Conservation (phyloP, 164 flowering plant genomes). For the Amborella trichopoda region DNA sequence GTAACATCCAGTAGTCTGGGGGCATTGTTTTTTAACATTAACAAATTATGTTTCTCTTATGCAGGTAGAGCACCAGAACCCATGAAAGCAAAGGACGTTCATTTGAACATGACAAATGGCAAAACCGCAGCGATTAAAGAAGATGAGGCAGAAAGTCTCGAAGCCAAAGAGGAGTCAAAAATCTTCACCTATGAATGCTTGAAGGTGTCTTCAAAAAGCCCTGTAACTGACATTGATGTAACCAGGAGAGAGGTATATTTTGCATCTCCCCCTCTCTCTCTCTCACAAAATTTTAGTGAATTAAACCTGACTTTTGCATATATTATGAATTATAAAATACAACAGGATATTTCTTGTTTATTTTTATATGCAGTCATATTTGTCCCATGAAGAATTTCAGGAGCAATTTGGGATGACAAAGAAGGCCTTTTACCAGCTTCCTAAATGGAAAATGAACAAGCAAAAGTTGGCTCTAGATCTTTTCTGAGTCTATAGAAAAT, state of each 20-base stretch:
- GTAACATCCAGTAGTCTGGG: background rate
- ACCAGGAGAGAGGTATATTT: constrained; percentile 63
- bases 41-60: background rate
- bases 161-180: constrained; percentile 8
- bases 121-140: background rate
- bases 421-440: constrained; percentile 42
- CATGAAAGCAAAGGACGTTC: background rate
- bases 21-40: background rate
- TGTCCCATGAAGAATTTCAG: constrained; percentile 46
- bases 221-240: constrained; percentile 38
- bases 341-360: background rate
- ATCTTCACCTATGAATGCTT: constrained; percentile 40
- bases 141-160: constrained; percentile 11
- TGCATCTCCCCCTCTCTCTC: background rate
- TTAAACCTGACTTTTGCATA: background rate
- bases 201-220: constrained; percentile 30
- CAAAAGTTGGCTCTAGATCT: constrained; percentile 44
- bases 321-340: background rate
- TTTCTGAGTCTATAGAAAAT: constrained; percentile 32
- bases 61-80: background rate
- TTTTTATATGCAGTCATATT: constrained; percentile 33
- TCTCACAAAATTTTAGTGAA: background rate
- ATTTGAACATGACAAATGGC: background rate
- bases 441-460: constrained; percentile 72
- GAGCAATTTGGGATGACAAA: constrained; percentile 56